A percentile compares a stretch with the other conserved stretches of the same genome.
Evolutionary conservation across 176 grass and related monocot genomes (phyloP).

Genomic region (Triticum dicoccoides): DNA sequence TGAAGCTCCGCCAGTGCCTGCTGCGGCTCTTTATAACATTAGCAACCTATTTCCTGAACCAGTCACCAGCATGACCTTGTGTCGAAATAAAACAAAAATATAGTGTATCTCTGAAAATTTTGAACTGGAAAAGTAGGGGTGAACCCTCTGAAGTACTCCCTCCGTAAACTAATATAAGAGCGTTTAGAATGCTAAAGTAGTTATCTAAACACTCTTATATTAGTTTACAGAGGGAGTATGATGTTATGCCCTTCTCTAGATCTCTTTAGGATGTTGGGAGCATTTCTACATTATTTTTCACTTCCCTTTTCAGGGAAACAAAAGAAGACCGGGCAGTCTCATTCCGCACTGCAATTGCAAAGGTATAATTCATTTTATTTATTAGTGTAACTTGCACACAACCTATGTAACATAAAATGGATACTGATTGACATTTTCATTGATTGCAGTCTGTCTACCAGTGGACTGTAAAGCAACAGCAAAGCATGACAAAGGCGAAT

Average conservation of each 20-base stretch:
- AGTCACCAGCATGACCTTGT: neutral
- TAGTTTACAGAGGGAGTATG: neutral
- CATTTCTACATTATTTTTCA: constrained; percentile 11
- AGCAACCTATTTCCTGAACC: constrained; percentile 3
- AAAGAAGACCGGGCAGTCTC: constrained; percentile 69
- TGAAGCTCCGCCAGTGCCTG: neutral
- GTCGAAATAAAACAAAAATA: neutral
- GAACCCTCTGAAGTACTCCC: neutral
- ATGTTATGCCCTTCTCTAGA: neutral
- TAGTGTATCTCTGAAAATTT: neutral
- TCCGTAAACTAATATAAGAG: no score
- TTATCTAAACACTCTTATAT: no score
- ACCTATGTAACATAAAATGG: constrained; percentile 15
- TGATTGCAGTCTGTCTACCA: constrained; percentile 88
- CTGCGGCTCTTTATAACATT: neutral
- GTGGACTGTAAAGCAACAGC: constrained; percentile 92
- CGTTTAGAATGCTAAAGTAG: no score
- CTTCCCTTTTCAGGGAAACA: constrained; percentile 43
- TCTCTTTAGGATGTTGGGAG: neutral
- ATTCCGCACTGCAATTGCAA: constrained; percentile 93
- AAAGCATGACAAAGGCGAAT: constrained; percentile 77
- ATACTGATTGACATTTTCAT: constrained; percentile 14
- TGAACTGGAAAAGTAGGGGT: neutral
- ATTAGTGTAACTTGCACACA: neutral
- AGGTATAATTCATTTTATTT: constrained; percentile 47